A percentile compares a stretch with the other conserved stretches of the same genome.
Evolutionary conservation across 768 basidiomycete species (phyloP).

Genomic region (Tylopilus rubrobrunneus): DNA sequence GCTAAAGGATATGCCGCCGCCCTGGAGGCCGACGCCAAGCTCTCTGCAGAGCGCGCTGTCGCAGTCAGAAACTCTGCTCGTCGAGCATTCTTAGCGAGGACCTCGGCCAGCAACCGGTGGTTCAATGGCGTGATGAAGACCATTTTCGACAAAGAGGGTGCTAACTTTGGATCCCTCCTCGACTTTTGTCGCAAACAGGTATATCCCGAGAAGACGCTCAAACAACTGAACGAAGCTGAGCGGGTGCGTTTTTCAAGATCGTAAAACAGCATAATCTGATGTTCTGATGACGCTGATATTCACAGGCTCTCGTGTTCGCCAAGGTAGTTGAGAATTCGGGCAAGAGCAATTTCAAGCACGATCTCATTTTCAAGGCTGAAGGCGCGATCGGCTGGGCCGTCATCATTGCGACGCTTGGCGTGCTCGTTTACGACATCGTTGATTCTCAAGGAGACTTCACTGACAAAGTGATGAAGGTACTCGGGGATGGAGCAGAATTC

Average conservation of each 20-base stretch:
- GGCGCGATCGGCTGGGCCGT: not conserved
- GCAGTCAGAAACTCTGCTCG: not conserved
- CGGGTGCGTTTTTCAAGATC: not conserved
- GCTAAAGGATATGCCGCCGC: not conserved
- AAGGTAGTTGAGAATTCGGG: not conserved
- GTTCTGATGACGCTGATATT: not conserved
- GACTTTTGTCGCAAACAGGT: conserved; percentile 1
- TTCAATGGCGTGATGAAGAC: not conserved
- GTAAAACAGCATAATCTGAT: too few species aligned
- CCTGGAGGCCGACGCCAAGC: not conserved
- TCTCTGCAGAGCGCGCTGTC: not conserved
- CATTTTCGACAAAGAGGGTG: not conserved
- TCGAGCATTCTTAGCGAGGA: not conserved
- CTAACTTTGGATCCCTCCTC: not conserved
- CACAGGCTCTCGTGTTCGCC: not conserved
- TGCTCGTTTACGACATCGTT: not conserved
- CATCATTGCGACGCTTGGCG: not conserved
- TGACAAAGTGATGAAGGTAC: not conserved
- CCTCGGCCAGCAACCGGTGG: not conserved
- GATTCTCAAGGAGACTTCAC: not conserved
- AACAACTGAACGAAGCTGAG: not conserved
- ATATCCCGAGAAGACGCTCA: not conserved
- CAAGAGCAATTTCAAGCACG: not conserved
- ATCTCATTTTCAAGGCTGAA: not conserved
- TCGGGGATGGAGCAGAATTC: not conserved